These are phyloP conservation scores for Roridomyces roridus DNA, from an alignment of 768 basidiomycete species.

Conservation along the genomic window DNA sequence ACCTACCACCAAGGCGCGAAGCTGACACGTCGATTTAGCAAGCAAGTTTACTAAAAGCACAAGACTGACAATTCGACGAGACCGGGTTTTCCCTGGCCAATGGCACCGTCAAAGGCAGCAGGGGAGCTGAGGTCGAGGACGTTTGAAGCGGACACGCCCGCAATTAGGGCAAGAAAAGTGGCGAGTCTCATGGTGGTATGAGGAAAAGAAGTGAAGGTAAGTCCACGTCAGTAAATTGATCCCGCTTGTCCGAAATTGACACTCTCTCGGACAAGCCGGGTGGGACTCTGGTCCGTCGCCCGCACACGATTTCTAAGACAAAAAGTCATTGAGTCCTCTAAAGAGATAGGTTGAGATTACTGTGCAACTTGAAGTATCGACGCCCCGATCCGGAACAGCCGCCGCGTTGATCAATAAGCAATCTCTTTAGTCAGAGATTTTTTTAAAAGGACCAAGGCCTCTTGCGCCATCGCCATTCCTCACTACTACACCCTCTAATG, in stretches of 20 bases:
- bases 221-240: conserved; percentile 10
- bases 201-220: conserved; percentile 8
- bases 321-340: too few relatives aligned
- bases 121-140: conserved; percentile 76
- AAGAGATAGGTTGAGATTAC: too few relatives aligned
- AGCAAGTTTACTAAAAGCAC: neutral
- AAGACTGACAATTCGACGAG: conserved; percentile 87
- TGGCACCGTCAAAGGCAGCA: conserved; percentile 73
- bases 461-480: too few relatives aligned
- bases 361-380: too few relatives aligned
- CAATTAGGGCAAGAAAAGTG: conserved; percentile 58
- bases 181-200: conserved; percentile 63
- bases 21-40: conserved; percentile 41
- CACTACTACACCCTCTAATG: conserved; percentile 5
- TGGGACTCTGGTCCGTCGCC: too few relatives aligned
- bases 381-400: too few relatives aligned
- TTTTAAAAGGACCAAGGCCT: too few relatives aligned
- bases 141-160: conserved; percentile 73
- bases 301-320: too few relatives aligned
- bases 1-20: conserved; percentile 90
- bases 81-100: conserved; percentile 84
- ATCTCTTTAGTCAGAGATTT: too few relatives aligned
- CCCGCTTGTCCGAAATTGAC: conserved; percentile 15
- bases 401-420: too few relatives aligned
- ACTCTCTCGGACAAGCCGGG: neutral